phyloP scores from a whole-genome alignment of 768 basidiomycete genomes.

The Cyclocybe cylindracea region DNA sequence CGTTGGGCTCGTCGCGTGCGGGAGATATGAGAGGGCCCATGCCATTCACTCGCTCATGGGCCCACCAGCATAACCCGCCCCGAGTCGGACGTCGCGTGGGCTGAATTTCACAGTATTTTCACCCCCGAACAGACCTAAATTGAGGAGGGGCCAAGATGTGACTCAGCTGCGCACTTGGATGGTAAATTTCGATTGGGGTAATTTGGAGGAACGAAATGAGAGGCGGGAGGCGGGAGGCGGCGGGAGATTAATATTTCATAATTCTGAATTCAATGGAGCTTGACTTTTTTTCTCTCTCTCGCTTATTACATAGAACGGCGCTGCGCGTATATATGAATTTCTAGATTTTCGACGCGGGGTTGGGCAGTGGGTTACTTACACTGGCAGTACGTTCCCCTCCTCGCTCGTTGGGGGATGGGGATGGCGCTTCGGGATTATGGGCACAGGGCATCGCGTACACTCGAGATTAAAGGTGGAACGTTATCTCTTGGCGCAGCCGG shows the following conservation, averaged over 20 bases:
- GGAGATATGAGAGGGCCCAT: no score
- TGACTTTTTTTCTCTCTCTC: constrained; percentile 4
- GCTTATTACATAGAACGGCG: constrained; percentile 20
- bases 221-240: background rate
- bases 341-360: background rate
- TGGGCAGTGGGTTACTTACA: constrained; percentile 4
- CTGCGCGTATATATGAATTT: constrained; percentile 1
- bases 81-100: no score
- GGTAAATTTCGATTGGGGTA: no score
- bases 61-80: no score
- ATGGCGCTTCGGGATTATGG: background rate
- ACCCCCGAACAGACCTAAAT: no score
- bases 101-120: no score
- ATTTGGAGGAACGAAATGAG: no score
- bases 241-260: background rate
- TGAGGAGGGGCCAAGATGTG: background rate
- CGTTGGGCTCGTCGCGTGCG: no score
- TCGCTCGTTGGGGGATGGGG: background rate
- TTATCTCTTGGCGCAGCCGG: no score
- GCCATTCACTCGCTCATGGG: no score
- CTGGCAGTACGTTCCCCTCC: background rate
- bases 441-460: background rate
- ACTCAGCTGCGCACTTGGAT: background rate
- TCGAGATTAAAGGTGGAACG: no score
- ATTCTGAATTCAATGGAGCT: no score